A percentile compares a stretch with the other conserved stretches of the same genome.
These are phyloP conservation scores for Candida insectorum DNA, from an alignment of 805 yeast genomes.

Conservation along the genomic window DNA sequence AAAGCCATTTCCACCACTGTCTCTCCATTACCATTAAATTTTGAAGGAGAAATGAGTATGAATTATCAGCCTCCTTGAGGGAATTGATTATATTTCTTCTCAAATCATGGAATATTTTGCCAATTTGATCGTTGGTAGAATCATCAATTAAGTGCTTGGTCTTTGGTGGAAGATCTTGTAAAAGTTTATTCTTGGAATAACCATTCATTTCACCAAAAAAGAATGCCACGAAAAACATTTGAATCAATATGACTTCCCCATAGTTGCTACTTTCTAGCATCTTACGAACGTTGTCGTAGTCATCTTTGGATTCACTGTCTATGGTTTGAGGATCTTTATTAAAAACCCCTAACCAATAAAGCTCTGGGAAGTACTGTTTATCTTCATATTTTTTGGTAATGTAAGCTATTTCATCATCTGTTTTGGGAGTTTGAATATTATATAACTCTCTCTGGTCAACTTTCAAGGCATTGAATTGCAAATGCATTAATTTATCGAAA, in stretches of 20 bases:
- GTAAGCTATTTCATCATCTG: constrained; percentile 5
- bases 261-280: constrained; percentile 24
- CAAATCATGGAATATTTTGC: constrained; percentile 17
- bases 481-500: constrained; percentile 24
- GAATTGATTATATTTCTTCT: constrained; percentile 23
- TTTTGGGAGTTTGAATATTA: not conserved
- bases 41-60: constrained; percentile 24
- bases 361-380: constrained; percentile 31
- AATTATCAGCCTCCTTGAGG: constrained; percentile 21
- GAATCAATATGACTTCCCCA: constrained; percentile 25
- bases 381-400: constrained; percentile 17
- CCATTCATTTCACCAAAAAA: constrained; percentile 28
- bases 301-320: constrained; percentile 19
- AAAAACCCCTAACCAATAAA: constrained; percentile 32
- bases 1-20: constrained; percentile 40
- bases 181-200: constrained; percentile 18
- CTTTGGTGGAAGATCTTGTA: constrained; percentile 20
- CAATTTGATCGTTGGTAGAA: constrained; percentile 5
- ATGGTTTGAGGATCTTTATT: constrained; percentile 13
- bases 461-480: constrained; percentile 14
- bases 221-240: constrained; percentile 27
- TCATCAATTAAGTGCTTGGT: constrained; percentile 38
- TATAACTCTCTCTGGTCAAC: constrained; percentile 1
- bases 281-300: constrained; percentile 20
- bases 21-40: constrained; percentile 26